Base-by-base conservation (phyloP, 371 early-diverging fungal genomes). In the Syncephalastrum racemosum region DNA sequence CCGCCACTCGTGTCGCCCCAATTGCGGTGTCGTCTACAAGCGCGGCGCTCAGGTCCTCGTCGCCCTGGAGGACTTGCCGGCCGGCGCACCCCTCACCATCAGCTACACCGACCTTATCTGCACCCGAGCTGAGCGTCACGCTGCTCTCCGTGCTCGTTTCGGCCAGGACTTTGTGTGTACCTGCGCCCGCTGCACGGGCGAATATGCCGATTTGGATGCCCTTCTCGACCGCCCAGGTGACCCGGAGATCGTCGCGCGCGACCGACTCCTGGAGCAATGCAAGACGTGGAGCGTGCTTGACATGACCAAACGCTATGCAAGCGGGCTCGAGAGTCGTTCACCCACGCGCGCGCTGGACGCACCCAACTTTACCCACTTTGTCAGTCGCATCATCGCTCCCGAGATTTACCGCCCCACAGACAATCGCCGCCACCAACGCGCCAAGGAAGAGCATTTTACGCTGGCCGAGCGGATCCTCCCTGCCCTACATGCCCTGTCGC, bases 1-100 rank as follows among this genome's bases (percentile, higher is more conserved):
- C 47, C 85, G 85, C 59, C 94, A 95, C 68, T 89, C 91, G 3
- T 95, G 95, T 64, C 68, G 75, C 10, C 95, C 94, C 14, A 94
- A 93, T 53, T 77, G 86, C 18, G 80, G 80, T 19, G 80, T 87
- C 13, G 71, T 81, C 40, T 85, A 82, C 51, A 77, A 72, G 27
- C 60, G 57, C 20, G 73, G 63, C 0, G 75, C 70, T 5, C 70
- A 78, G 22, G 71, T 75, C 51, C 58, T 86, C 39, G 73, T 84
- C 16, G 82, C 89, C 3, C 56, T 90, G 10, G 73, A 81, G 20
- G 81, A 84, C 48, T 83, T 95, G 25, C 40, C 49, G 1, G 60
- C 62, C 0, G 92, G 91, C 4, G 85, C 90, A 39, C 87, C 91
- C 43, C 67, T 95, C 13, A 82, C 82, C 1, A 79, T 93, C 4